Percentiles rank a stretch among this genome's conserved stretches.
Conservation (phyloP, 768 basidiomycete species). For the Tricholoma matsutake region DNA sequence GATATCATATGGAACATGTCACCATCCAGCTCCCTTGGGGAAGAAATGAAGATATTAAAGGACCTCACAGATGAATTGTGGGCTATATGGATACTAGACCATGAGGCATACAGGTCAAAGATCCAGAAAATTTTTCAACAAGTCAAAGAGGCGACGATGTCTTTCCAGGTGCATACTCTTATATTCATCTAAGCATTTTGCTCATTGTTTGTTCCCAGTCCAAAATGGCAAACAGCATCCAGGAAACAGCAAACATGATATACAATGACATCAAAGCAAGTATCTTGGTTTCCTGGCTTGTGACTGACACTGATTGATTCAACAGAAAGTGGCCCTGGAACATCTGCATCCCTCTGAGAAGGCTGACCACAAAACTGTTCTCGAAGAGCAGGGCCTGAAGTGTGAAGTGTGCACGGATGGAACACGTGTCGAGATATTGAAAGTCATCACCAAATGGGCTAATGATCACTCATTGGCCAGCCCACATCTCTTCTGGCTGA, state of each 20-base stretch:
- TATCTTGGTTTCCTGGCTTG: not conserved
- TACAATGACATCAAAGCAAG: not conserved
- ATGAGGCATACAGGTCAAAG: not conserved
- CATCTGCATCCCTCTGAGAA: not conserved
- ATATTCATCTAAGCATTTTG: not conserved
- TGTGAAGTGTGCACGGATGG: slow-evolving; percentile 18
- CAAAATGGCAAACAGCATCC: not conserved
- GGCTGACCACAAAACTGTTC: not conserved
- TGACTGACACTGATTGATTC: not conserved
- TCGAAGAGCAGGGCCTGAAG: not conserved
- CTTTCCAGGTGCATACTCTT: not conserved
- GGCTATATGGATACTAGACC: not conserved
- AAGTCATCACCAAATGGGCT: slow-evolving; percentile 22
- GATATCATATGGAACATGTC: not conserved
- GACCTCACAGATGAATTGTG: not conserved
- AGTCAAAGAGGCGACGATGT: not conserved
- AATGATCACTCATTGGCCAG: slow-evolving; percentile 12
- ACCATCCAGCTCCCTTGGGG: not conserved
- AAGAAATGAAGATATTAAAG: not conserved
- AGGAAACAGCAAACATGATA: not conserved
- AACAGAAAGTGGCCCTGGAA: not conserved
- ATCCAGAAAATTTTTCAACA: not conserved
- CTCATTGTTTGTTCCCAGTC: not conserved
- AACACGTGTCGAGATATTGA: slow-evolving; percentile 22
- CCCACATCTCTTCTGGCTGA: slow-evolving; percentile 10